These are phyloP conservation scores for Fusarium aywerte DNA, from an alignment of 2,329 filamentous ascomycete genomes.

Conservation along the genomic window DNA sequence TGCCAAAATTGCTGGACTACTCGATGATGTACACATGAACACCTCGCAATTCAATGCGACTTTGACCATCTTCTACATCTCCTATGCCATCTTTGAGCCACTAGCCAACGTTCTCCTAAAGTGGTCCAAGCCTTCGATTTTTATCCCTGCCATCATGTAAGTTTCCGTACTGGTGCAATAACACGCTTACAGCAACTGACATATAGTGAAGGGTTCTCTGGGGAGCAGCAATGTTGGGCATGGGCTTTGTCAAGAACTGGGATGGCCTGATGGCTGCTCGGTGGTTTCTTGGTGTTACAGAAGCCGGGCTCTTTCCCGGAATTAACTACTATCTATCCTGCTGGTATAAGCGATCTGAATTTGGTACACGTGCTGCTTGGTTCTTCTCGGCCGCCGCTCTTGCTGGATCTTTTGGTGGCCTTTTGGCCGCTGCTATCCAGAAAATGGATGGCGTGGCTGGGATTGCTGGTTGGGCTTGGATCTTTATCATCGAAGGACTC, in stretches of 20 bases:
- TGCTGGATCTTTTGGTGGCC: slow-evolving; percentile 80
- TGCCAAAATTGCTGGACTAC: slow-evolving; percentile 68
- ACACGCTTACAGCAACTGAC: background rate
- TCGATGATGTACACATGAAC: slow-evolving; percentile 69
- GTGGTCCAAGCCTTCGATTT: slow-evolving; percentile 77
- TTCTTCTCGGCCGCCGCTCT: slow-evolving; percentile 87
- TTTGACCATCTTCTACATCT: slow-evolving; percentile 87
- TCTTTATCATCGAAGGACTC: slow-evolving; percentile 76
- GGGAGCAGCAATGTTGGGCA: slow-evolving; percentile 76
- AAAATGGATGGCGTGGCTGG: slow-evolving; percentile 73
- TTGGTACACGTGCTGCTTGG: slow-evolving; percentile 81
- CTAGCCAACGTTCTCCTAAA: slow-evolving; percentile 85
- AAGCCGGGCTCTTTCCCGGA: slow-evolving; percentile 80
- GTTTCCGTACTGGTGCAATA: slow-evolving; percentile 43
- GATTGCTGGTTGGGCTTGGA: slow-evolving; percentile 70
- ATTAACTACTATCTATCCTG: slow-evolving; percentile 84
- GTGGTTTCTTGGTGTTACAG: slow-evolving; percentile 77
- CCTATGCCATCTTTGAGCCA: slow-evolving; percentile 82
- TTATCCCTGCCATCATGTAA: slow-evolving; percentile 84
- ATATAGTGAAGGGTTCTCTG: slow-evolving; percentile 61
- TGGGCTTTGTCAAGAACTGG: slow-evolving; percentile 73
- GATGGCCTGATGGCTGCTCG: slow-evolving; percentile 73
- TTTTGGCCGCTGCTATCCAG: slow-evolving; percentile 77
- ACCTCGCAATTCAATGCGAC: slow-evolving; percentile 76
- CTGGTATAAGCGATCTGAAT: slow-evolving; percentile 84